Evolutionary conservation across 2,329 filamentous ascomycete genomes (phyloP), one percentile per base, ranked within the genome.

Genomic region (Dothideomycetidae sp.): DNA sequence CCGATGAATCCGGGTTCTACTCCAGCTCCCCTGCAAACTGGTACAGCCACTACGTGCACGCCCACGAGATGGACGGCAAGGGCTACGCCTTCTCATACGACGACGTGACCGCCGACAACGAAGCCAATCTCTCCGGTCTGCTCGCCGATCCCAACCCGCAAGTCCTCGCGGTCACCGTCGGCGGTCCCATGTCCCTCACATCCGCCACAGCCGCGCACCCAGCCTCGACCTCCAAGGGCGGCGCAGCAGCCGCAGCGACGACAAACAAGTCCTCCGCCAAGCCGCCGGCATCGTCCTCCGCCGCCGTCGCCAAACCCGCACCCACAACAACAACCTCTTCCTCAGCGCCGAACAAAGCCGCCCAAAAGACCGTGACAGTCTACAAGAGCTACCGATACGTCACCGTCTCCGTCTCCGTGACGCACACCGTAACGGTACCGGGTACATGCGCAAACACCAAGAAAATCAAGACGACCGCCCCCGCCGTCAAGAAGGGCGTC

Each of bases 11-110:
- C n/a, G 40, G 41, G 16, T 72, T 70, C 53, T 72, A 73, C 50
- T 53, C 50, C 2, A 41, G 29, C n/a, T 35, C 32, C 14, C 51
- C 53, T 5, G 51, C 46, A 21, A 67, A 66, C 48, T 71, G 73
- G 50, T 80, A 75, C 50, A 59, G 66, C 33, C 61, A 69, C 5
- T 62, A 78, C 34, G 64, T 80, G 2, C 76, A 80, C 55, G 51
- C 63, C 21, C 62, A 71, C 29, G 71, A 78, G 56, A 50, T 64
- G 2, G 72, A 78, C 48, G 66, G 67, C 2, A 61, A 62, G 36
- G 77, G 76, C 0, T 81, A 81, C 51, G 71, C 73, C 0, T 81
- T 80, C 50, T 61, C 75, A 0, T 81, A 79, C 46, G 77, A 81
- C 48, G 76, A 81, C 51, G 75, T 81, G n/a, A 70, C 70, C 39